Conservation (phyloP, 257 asterid species). For the Penstemon barbatus region DNA sequence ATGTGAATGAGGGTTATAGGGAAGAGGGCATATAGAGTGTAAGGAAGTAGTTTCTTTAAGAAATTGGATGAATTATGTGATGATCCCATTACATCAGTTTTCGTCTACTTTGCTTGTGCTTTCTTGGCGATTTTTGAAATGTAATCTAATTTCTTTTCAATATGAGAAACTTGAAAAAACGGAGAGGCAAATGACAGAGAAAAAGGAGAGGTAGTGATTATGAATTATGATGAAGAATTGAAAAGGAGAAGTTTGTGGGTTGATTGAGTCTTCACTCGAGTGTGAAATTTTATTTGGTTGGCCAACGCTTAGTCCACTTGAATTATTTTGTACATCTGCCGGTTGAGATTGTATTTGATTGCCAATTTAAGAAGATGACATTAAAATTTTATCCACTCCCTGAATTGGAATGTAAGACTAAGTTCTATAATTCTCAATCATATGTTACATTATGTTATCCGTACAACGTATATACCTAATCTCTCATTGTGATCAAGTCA, state of each 20-base stretch:
- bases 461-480: too few species aligned
- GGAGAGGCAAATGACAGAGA: not conserved
- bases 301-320: too few species aligned
- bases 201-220: not conserved
- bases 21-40: slow-evolving; percentile 37
- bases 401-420: too few species aligned
- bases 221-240: not conserved
- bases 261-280: not conserved
- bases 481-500: too few species aligned
- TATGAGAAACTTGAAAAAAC: not conserved
- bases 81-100: slow-evolving; percentile 39
- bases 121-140: not conserved
- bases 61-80: slow-evolving; percentile 32
- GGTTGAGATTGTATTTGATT: too few species aligned
- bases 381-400: too few species aligned
- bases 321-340: too few species aligned
- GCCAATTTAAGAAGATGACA: too few species aligned
- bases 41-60: slow-evolving; percentile 35
- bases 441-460: too few species aligned
- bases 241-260: not conserved
- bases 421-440: too few species aligned
- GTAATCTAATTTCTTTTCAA: not conserved
- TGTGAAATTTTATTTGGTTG: too few species aligned
- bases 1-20: slow-evolving; percentile 46
- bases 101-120: not conserved